A percentile compares a stretch with the other conserved stretches of the same genome.
These are phyloP conservation scores for Trichophyton verrucosum DNA, from an alignment of 2,329 filamentous ascomycete species.

Conservation along the genomic window DNA sequence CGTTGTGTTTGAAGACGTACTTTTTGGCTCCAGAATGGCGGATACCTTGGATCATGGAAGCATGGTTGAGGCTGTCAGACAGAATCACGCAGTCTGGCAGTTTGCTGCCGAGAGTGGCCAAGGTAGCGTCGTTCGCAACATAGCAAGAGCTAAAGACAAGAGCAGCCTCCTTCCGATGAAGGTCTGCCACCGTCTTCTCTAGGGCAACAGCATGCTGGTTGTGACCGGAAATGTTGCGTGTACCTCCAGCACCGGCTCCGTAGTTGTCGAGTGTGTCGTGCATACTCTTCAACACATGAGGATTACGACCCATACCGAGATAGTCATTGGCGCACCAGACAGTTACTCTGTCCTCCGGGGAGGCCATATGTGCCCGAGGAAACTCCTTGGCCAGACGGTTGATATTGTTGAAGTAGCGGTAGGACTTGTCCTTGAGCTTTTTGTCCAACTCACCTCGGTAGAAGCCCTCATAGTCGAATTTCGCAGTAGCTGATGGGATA, in stretches of 20 bases:
- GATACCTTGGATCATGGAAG: slow-evolving; percentile 98
- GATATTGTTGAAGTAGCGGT: slow-evolving; percentile 99
- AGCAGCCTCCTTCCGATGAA: slow-evolving; percentile 85
- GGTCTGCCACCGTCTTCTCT: slow-evolving; percentile 67
- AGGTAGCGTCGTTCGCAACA: slow-evolving; percentile 92
- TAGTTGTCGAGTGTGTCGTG: slow-evolving; percentile 91
- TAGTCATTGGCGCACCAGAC: slow-evolving; percentile 99
- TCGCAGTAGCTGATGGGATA: slow-evolving; percentile 36
- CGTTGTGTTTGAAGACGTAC: slow-evolving; percentile 98
- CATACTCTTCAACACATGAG: slow-evolving; percentile 77
- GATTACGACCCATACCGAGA: slow-evolving; percentile 91
- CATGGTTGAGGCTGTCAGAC: slow-evolving; percentile 95
- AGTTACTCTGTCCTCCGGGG: slow-evolving; percentile 71
- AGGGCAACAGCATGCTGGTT: slow-evolving; percentile 85
- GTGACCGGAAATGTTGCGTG: slow-evolving; percentile 94
- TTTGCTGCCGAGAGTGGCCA: slow-evolving; percentile 93
- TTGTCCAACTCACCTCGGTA: slow-evolving; percentile 84
- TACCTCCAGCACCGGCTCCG: slow-evolving; percentile 87
- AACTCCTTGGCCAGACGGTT: slow-evolving; percentile 95
- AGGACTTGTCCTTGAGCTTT: slow-evolving; percentile 99
- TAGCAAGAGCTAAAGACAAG: slow-evolving; percentile 97
- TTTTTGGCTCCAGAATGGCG: slow-evolving; percentile 94
- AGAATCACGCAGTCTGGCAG: slow-evolving; percentile 92
- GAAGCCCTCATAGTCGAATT: slow-evolving; percentile 85
- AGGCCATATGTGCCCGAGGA: slow-evolving; percentile 81